Base-by-base conservation (phyloP, 768 basidiomycete genomes). In the Phaeotremella skinneri region DNA sequence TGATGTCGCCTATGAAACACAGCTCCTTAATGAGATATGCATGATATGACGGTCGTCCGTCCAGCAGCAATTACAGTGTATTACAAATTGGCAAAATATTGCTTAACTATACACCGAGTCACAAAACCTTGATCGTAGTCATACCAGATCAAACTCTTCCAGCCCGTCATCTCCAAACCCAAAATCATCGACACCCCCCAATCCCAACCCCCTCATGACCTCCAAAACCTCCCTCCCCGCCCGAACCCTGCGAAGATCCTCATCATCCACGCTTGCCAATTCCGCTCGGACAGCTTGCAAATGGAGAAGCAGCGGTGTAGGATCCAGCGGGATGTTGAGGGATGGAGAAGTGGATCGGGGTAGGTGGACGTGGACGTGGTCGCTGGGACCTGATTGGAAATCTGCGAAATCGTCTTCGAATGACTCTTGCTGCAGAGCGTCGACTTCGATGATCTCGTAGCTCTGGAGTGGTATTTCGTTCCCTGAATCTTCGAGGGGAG, bases 281-380 rank as follows among this genome's bases (percentile, higher is more conserved):
- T 74, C 70, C 2, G 55, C 64, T 17, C 73, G 58, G 0, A 74
- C 62, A 21, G 58, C 59, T 34, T 74, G 66, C 9, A 74, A 55
- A 43, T 72, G 73, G 20, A 66, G n/a, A 1, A 74, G 50, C 30
- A 74, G 45, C 6, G 70, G 66, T n/a, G 70, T 74, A 0, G 73
- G 70, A 45, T 74, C 73, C 50, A 68, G 32, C 7, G 66, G 43
- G 20, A 69, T 9, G 29, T 31, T 48, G 34, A 20, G 43, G n/a
- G 5, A 17, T 3, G 20, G 47, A 34, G 6, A 26, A 37, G 30
- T 39, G 34, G 34, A 31, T 21, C 11, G 25, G 13, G n/a, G 31
- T 27, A 21, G 49, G 26, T 32, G 31, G 23, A 9, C 29, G 21
- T 30, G 14, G 45, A n/a, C 7, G 17, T 5, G 29, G 13, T 11